Evolutionary conservation across 1,139 yeast genomes (phyloP).

Genomic region (Debaryomyces nepalensis): DNA sequence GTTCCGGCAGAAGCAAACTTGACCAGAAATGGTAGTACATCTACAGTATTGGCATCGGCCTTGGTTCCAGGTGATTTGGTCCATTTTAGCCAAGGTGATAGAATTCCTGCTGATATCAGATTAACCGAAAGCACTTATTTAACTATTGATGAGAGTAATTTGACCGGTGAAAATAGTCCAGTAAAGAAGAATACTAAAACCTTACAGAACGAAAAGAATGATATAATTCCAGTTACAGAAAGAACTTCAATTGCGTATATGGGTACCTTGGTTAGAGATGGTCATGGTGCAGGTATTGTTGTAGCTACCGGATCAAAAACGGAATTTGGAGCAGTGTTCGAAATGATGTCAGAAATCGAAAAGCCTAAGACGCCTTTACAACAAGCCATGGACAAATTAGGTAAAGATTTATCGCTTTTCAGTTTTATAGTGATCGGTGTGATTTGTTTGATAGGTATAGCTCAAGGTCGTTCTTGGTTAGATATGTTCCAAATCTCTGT

Average conservation of each 20-base stretch:
- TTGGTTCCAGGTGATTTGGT: slow-evolving; percentile 96
- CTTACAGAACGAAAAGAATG: slow-evolving; percentile 26
- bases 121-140: slow-evolving; percentile 77
- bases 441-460: slow-evolving; percentile 81
- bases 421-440: slow-evolving; percentile 85
- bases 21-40: slow-evolving; percentile 75
- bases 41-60: slow-evolving; percentile 79
- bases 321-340: slow-evolving; percentile 87
- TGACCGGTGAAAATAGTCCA: slow-evolving; percentile 93
- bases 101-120: slow-evolving; percentile 93
- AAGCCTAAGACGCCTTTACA: slow-evolving; percentile 97
- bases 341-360: slow-evolving; percentile 91
- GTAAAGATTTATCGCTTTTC: slow-evolving; percentile 81
- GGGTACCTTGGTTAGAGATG: slow-evolving; percentile 96
- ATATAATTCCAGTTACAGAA: slow-evolving; percentile 56
- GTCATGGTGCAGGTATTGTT: slow-evolving; percentile 92
- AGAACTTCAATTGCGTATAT: slow-evolving; percentile 82
- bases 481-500: slow-evolving; percentile 98
- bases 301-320: slow-evolving; percentile 86
- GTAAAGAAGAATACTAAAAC: slow-evolving; percentile 61
- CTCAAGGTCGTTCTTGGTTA: slow-evolving; percentile 92
- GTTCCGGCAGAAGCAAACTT: slow-evolving; percentile 95
- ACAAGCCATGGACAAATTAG: slow-evolving; percentile 90
- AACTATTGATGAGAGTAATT: slow-evolving; percentile 85
- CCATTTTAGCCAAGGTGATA: slow-evolving; percentile 85